These are phyloP conservation scores for Colletotrichum sublineola DNA, from an alignment of 2,329 filamentous ascomycete species.

Conservation along the genomic window DNA sequence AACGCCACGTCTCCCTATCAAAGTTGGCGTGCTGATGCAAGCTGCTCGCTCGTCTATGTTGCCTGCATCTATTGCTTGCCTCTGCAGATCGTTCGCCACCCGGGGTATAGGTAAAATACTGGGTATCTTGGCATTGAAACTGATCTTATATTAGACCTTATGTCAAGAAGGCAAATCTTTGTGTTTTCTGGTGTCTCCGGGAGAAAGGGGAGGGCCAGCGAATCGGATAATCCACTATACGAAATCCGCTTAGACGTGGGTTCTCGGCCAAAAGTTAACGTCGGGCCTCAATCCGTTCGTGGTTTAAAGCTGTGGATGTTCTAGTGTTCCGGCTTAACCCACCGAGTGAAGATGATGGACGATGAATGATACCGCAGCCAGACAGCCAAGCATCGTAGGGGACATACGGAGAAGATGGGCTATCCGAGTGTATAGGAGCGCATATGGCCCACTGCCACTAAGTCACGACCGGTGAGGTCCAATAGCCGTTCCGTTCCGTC, in stretches of 20 bases:
- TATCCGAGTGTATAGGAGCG: constrained; percentile 4
- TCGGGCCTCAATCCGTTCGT: background rate
- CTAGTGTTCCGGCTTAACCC: background rate
- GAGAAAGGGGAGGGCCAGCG: background rate
- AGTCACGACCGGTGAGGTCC: constrained; percentile 3
- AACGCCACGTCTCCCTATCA: constrained; percentile 4
- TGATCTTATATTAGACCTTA: background rate
- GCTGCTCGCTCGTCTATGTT: constrained; percentile 12
- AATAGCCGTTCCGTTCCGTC: background rate
- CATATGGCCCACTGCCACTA: constrained; percentile 2
- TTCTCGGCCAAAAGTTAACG: background rate
- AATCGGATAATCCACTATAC: background rate
- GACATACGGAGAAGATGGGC: constrained; percentile 14
- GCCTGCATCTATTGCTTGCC: constrained; percentile 14
- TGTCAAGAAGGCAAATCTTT: background rate
- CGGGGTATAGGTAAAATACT: background rate
- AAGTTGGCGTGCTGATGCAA: background rate
- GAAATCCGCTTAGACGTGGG: background rate
- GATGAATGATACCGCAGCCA: background rate
- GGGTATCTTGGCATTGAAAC: background rate
- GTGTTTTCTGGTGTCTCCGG: background rate
- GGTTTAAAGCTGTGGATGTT: background rate
- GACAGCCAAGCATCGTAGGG: constrained; percentile 18
- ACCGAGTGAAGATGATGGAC: background rate
- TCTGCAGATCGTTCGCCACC: constrained; percentile 27